These are phyloP conservation scores for Acanthamoeba lenticulata DNA, from an alignment of 208 protist species.

Conservation along the genomic window DNA sequence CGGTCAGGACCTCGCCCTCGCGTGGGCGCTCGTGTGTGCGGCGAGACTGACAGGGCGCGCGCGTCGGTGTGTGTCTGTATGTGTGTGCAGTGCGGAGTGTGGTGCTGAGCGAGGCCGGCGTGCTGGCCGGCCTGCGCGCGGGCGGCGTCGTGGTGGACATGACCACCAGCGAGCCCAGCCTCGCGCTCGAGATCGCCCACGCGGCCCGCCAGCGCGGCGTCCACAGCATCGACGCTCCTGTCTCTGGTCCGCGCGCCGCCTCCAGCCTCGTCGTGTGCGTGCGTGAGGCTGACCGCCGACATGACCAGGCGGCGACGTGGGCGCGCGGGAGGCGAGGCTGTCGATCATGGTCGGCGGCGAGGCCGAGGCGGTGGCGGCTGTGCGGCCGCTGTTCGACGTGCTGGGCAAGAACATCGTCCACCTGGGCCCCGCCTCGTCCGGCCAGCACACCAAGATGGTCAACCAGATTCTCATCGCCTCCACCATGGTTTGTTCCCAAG, in stretches of 20 bases:
- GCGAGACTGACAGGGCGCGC: background rate
- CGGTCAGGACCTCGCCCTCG: slow-evolving; percentile 85
- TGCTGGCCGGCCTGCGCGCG: slow-evolving; percentile 86
- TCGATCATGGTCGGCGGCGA: slow-evolving; percentile 97
- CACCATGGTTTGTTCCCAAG: slow-evolving; percentile 92
- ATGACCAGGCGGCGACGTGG: slow-evolving; percentile 66
- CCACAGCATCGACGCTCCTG: slow-evolving; percentile 92
- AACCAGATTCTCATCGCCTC: slow-evolving; percentile 96
- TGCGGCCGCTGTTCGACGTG: slow-evolving; percentile 67
- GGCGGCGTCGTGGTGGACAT: slow-evolving; percentile 93
- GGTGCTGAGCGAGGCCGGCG: slow-evolving; percentile 79
- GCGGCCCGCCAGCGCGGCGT: slow-evolving; percentile 88
- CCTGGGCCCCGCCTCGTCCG: slow-evolving; percentile 32
- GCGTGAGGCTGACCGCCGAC: background rate
- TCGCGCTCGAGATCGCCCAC: slow-evolving; percentile 90
- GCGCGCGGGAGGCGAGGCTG: slow-evolving; percentile 92
- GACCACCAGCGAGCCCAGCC: slow-evolving; percentile 94
- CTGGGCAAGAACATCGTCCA: slow-evolving; percentile 76
- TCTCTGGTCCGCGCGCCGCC: slow-evolving; percentile 74
- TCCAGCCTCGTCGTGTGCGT: background rate
- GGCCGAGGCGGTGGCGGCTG: slow-evolving; percentile 82
- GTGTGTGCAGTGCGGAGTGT: slow-evolving; percentile 9
- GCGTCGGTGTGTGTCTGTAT: background rate
- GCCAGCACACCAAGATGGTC: slow-evolving; percentile 95
- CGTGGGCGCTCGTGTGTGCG: slow-evolving; percentile 77